Base-by-base conservation (phyloP, 164 flowering plant genomes). In the Magnolia sinica region DNA sequence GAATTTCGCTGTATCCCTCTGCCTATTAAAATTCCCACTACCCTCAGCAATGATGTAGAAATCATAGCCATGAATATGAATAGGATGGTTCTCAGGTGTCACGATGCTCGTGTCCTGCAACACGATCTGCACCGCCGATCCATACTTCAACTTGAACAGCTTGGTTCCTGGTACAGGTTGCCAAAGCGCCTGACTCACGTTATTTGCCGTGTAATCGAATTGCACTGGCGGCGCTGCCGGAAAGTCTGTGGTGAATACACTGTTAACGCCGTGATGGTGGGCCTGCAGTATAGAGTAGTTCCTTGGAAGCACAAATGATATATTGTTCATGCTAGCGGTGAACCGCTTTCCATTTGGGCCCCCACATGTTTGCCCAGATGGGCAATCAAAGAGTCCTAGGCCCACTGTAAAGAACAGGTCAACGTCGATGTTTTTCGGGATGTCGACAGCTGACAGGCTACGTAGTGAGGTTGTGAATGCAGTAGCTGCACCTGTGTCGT, bases 311-410 rank as follows among this genome's bases (percentile, higher is more conserved):
- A 79, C 86, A 55, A 96, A 94, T 0, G 99, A 93, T 6, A 82
- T 84, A 63, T 95, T 95, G 91, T 95, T 95, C 92, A 95, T 89
- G 83, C 98, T 92, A 50, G 98, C 91, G 0, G 96, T 79, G 83
- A 96, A 92, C 1, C 99, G 90, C 13, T 96, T 93, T 7, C 96
- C 96, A 65, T 91, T 93, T 1, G 97, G 97, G 19, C 95, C 98
- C 76, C 90, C 92, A 49, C 97, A 95, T 0, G 84, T 84, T 1
- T 87, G 91, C 22, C 89, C 83, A 0, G 80, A 69, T 2, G 87
- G 63, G 84, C 98, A 92, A 77, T 89, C 89, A 73, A 83, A 80
- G 0, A 89, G 84, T 9, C 98, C 98, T 23, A 93, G 79, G 5
- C 96, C 96, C 4, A 93, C 89, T 0, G 96, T 88, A 87, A 95